phyloP scores from a whole-genome alignment of 495 filamentous ascomycete genomes.

The Penicillium ochrochloron region DNA sequence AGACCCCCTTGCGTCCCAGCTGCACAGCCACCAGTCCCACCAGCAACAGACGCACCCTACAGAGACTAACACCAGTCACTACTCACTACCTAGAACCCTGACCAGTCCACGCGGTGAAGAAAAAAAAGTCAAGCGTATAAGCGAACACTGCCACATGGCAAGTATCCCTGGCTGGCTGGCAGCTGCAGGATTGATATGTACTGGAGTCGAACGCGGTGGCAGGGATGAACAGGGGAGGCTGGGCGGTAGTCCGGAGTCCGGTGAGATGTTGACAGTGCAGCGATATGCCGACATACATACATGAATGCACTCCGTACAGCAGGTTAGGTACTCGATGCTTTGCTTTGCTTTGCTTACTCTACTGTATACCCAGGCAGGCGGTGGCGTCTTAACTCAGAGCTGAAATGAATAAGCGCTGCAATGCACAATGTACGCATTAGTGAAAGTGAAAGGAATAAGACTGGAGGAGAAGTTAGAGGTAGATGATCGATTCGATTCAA shows the following conservation, averaged over 20 bases:
- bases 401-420: neutral
- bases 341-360: too few relatives aligned
- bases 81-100: neutral
- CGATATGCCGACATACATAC: neutral
- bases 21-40: neutral
- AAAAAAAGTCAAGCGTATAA: neutral
- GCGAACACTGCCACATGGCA: constrained; percentile 4
- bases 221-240: constrained; percentile 4
- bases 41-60: neutral
- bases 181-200: neutral
- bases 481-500: neutral
- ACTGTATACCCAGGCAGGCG: too few relatives aligned
- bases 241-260: neutral
- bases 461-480: too few relatives aligned
- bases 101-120: constrained; percentile 15
- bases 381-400: neutral
- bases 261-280: neutral
- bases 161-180: neutral
- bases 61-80: neutral
- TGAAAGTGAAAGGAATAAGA: neutral
- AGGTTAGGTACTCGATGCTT: neutral
- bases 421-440: neutral
- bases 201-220: neutral
- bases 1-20: constrained; percentile 8
- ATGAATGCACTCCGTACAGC: too few relatives aligned